Percentiles rank a stretch among this genome's conserved stretches.
phyloP scores from a whole-genome alignment of 1,284 basidiomycete genomes.

The Heimioporus punctisporus region DNA sequence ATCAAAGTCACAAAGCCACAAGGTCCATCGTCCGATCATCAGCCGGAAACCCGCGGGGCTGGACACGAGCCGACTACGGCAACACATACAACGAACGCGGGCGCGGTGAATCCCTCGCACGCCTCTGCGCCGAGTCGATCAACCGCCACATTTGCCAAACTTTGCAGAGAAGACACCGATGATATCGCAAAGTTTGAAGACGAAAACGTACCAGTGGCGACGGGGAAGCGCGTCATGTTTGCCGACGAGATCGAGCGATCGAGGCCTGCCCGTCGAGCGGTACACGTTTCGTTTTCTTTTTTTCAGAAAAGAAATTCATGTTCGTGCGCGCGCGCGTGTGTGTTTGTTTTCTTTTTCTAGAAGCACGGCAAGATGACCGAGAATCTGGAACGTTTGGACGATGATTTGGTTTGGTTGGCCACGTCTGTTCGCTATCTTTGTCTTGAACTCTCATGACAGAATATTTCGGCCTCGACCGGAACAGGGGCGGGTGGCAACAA shows the following conservation, averaged over 20 bases:
- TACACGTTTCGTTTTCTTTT: conserved; percentile 12
- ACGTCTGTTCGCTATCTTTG: neutral
- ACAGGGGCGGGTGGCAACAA: conserved; percentile 16
- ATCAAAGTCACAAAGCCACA: conserved; percentile 12
- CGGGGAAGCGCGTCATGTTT: conserved; percentile 27
- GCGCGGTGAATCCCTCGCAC: conserved; percentile 12
- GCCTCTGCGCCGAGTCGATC: conserved; percentile 22
- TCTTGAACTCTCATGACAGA: conserved; percentile 2
- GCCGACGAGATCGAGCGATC: conserved; percentile 24
- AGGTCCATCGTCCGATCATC: conserved; percentile 11
- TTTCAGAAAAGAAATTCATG: too few species aligned
- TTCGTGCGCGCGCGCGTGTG: too few species aligned
- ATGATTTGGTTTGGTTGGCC: conserved; percentile 24
- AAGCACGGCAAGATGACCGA: conserved; percentile 21
- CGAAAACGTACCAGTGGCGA: conserved; percentile 12
- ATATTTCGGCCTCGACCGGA: neutral
- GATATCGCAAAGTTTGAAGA: conserved; percentile 29
- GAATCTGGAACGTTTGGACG: conserved; percentile 6
- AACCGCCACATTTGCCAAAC: conserved; percentile 24
- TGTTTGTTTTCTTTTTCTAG: conserved; percentile 19
- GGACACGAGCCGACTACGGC: conserved; percentile 11
- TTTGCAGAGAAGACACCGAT: conserved; percentile 30
- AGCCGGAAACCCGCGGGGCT: conserved; percentile 20
- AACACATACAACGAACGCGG: conserved; percentile 6
- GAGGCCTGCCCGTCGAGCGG: conserved; percentile 30